Evolutionary conservation across 306 rosid genomes (phyloP), one percentile per base, ranked within the genome.

Genomic region (Begonia fuchsioides): DNA sequence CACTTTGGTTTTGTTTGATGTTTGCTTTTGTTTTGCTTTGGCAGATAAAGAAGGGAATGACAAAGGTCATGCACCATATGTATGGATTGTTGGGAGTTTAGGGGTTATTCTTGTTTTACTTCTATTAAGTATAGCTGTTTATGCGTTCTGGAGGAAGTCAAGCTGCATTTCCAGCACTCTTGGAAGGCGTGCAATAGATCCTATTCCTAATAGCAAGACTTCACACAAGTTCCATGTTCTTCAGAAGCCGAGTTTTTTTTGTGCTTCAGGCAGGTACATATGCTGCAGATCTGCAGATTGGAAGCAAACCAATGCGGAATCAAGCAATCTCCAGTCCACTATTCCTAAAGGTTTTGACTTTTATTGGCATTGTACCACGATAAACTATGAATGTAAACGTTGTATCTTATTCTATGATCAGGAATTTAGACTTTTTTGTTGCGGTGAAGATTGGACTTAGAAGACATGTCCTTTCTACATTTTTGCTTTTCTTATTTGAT

Each of bases 11-110:
- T 55, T 55, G 16, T 6, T 56, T 32, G 10, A 26, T 46, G 52
- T 5, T 16, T 32, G 17, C 2, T 45, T 19, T 47, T 18, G 26
- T 12, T 12, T 7, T 13, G 9, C 5, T 62, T 56, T 59, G 55
- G 55, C 86, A 90, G 95, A 44, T 43, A 64, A 65, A 72, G 68
- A 52, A 66, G 73, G 38, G 60, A 63, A 54, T 49, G 79, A 72
- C 54, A 82, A 85, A 58, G 71, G 74, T 50, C 94, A 71, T 72
- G 67, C 69, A 20, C 95, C 95, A 18, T 90, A 72, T 39, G 53
- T 75, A 61, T 90, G 95, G 98, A 85, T 90, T 54, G 58, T 85
- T 56, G 94, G 94, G 58, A 80, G 93, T 65, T 43, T 79, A 59
- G 97, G 94, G 44, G 62, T 75, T 39, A 67, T 72, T 62, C 83